Evolutionary conservation across 2,329 filamentous ascomycete genomes (phyloP), one percentile per base, ranked within the genome.

Genomic region (Diplodia intermedia): DNA sequence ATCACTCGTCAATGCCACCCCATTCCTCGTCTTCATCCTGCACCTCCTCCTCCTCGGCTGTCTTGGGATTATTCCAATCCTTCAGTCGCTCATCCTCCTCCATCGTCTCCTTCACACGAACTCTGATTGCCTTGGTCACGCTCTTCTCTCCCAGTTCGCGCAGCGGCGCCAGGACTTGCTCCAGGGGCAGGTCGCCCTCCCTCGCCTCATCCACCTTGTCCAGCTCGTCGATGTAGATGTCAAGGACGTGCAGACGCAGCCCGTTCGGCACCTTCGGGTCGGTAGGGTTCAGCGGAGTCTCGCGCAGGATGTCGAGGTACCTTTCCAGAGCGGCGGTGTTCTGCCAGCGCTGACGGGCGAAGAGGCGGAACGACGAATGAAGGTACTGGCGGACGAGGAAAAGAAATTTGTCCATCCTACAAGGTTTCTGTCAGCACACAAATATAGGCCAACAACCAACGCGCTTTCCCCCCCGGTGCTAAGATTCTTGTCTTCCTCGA

Each of bases 141-240:
- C 86, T 88, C 68, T 83, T 79, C 72, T 82, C 81, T 56, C 82
- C 82, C 74, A 92, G 78, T 57, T 76, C 82, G 76, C 86, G 83
- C 38, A 92, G 82, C 40, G 89, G 81, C 69, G 78, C 78, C 31
- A 88, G 81, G 65, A 92, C 70, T 38, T 75, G 76, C 67, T 84
- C 80, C 29, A 90, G 73, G 49, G 75, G 77, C 66, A 77, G 72
- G 65, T 78, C 74, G 3, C 74, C 70, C 62, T 79, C 76, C 69
- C 79, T 74, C 50, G 78, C 74, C 43, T 86, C 83, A 65, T 89
- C 86, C 40, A 88, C 86, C 75, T 89, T 90, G 79, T 94, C 91
- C 73, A 94, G 79, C 84, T 97, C 94, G 78, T 98, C 95, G 9
- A 97, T 86, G 88, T 91, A 98, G 66, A 98, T 86, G 81, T 99